Evolutionary conservation across 2,329 filamentous ascomycete genomes (phyloP).

Genomic region (Botrytis paeoniae): DNA sequence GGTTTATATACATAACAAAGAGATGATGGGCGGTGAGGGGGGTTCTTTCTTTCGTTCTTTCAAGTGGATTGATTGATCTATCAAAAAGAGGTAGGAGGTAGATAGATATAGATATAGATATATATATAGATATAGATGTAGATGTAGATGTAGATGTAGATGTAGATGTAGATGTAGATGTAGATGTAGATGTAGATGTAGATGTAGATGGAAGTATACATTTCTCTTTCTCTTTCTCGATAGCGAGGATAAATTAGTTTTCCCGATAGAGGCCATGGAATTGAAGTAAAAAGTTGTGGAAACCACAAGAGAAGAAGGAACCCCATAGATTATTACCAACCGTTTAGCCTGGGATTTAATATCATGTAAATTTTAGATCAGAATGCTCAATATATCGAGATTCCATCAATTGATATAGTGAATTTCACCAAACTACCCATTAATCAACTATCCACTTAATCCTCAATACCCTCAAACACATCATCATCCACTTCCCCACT

Average conservation of each 20-base stretch:
- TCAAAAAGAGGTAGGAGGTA: background rate
- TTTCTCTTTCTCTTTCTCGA: background rate
- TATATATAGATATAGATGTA: background rate
- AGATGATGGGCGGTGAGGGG: background rate
- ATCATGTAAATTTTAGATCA: background rate
- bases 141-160: background rate
- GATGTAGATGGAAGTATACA: rapidly evolving
- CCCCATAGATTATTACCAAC: background rate
- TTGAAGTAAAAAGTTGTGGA: background rate
- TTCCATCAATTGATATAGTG: background rate
- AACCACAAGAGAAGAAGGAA: background rate
- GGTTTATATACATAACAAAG: background rate
- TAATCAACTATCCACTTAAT: slow-evolving; percentile 30
- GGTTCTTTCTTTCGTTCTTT: background rate
- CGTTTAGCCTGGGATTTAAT: background rate
- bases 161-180: background rate
- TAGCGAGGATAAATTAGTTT: background rate
- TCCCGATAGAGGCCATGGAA: background rate
- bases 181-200: background rate
- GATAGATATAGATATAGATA: too few species aligned
- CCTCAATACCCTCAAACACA: slow-evolving; percentile 50
- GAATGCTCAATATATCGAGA: background rate
- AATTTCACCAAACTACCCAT: background rate
- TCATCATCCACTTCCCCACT: slow-evolving; percentile 28
- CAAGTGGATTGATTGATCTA: background rate